phyloP scores from a whole-genome alignment of 192 early-diverging fungal species.

The Backusella psychrophila region DNA sequence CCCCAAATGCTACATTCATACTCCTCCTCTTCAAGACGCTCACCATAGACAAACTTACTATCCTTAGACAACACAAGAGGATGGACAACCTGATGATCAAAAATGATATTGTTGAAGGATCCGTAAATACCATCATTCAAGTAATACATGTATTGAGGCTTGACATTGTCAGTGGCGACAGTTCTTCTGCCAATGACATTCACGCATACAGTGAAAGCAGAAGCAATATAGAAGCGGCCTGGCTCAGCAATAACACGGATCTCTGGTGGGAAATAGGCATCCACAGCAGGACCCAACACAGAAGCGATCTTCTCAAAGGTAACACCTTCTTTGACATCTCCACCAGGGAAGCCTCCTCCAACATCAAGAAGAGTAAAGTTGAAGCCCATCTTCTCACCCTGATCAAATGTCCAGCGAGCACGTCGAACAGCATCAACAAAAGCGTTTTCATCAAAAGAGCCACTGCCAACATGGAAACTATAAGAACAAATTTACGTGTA shows the following conservation, averaged over 20 bases:
- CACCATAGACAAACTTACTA: conserved; percentile 31
- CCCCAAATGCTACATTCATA: conserved; percentile 87
- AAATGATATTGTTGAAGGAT: conserved; percentile 97
- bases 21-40: conserved; percentile 26
- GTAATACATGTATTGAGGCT: conserved; percentile 73
- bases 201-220: conserved; percentile 92
- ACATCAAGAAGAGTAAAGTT: conserved; percentile 76
- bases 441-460: conserved; percentile 85
- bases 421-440: conserved; percentile 88
- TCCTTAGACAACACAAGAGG: conserved; percentile 47
- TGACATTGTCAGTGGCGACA: conserved; percentile 32
- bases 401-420: conserved; percentile 87
- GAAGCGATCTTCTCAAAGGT: conserved; percentile 83
- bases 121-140: conserved; percentile 99
- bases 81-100: conserved; percentile 84
- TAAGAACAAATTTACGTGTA: background rate
- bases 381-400: conserved; percentile 75
- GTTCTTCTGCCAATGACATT: conserved; percentile 91
- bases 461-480: conserved; percentile 97
- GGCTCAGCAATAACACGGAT: conserved; percentile 98
- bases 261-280: conserved; percentile 72
- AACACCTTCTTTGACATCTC: conserved; percentile 67
- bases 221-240: conserved; percentile 93
- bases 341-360: conserved; percentile 96
- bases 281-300: conserved; percentile 76